Evolutionary conservation across 2,329 filamentous ascomycete species (phyloP).

Genomic region (Ophiostoma himal-ulmi): DNA sequence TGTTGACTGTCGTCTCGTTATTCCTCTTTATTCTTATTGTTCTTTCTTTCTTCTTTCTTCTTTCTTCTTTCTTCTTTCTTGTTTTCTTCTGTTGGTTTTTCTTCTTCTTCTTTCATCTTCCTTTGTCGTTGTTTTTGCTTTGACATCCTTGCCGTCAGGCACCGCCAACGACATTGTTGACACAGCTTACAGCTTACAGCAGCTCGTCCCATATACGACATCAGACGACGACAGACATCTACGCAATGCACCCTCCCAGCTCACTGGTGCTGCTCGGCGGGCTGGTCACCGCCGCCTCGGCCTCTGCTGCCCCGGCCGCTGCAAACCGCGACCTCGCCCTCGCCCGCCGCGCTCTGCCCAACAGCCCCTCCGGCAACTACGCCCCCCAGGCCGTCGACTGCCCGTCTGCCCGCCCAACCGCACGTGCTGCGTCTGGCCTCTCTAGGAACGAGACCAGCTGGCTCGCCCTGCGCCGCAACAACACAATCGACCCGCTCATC

Average conservation of each 20-base stretch:
- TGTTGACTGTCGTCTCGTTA: background rate
- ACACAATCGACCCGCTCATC: conserved; percentile 69
- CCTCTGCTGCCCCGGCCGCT: background rate
- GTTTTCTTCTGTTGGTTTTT: background rate
- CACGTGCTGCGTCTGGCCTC: conserved; percentile 58
- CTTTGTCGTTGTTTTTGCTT: no score
- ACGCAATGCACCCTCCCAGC: background rate
- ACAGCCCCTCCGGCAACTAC: conserved; percentile 56
- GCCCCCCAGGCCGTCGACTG: conserved; percentile 63
- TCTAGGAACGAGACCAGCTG: conserved; percentile 67
- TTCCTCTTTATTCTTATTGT: background rate
- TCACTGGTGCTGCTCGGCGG: background rate
- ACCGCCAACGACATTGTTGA: background rate
- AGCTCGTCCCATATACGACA: no score
- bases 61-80: background rate
- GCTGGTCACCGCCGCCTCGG: conserved; percentile 15
- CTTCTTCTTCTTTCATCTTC: background rate
- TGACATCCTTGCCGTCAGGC: background rate
- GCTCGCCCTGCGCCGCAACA: conserved; percentile 64
- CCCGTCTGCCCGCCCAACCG: conserved; percentile 60
- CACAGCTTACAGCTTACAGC: no score
- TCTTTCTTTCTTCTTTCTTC: background rate
- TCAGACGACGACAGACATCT: background rate
- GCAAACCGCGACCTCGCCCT: background rate
- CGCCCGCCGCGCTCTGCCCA: conserved; percentile 33